A percentile compares a stretch with the other conserved stretches of the same genome.
These are phyloP conservation scores for Puya raimondii DNA, from an alignment of 176 grass and related monocot genomes.

Conservation along the genomic window DNA sequence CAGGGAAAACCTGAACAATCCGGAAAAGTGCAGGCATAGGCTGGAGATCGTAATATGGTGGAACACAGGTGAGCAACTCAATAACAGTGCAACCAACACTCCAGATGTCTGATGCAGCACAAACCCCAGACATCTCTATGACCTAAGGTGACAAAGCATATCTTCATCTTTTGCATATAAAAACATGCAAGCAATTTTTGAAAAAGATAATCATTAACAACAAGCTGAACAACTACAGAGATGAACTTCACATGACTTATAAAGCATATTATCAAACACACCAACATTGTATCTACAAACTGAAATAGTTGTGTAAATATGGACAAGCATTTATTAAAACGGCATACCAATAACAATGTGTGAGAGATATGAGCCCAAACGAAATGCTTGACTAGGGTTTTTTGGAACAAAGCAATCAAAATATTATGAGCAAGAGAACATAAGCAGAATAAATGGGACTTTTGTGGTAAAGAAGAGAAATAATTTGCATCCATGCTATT, in stretches of 20 bases:
- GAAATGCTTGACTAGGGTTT: background rate
- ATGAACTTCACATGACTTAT: background rate
- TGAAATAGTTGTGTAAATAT: background rate
- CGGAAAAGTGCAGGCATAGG: slow-evolving; percentile 99
- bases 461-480: no score
- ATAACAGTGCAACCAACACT: slow-evolving; percentile 99
- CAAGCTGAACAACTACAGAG: background rate
- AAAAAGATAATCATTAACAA: background rate
- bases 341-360: background rate
- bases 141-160: slow-evolving; percentile 42
- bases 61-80: slow-evolving; percentile 89
- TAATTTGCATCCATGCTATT: no score
- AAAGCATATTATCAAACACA: background rate
- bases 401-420: background rate
- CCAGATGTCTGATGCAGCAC: slow-evolving; percentile 97
- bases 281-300: no score
- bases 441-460: background rate
- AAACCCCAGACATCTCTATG: slow-evolving; percentile 98
- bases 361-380: background rate
- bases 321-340: background rate
- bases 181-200: background rate
- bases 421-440: background rate
- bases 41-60: slow-evolving; percentile 97
- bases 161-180: background rate
- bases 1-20: slow-evolving; percentile 75